Base-by-base conservation (phyloP, 805 yeast species). In the Starmerella bombicola region DNA sequence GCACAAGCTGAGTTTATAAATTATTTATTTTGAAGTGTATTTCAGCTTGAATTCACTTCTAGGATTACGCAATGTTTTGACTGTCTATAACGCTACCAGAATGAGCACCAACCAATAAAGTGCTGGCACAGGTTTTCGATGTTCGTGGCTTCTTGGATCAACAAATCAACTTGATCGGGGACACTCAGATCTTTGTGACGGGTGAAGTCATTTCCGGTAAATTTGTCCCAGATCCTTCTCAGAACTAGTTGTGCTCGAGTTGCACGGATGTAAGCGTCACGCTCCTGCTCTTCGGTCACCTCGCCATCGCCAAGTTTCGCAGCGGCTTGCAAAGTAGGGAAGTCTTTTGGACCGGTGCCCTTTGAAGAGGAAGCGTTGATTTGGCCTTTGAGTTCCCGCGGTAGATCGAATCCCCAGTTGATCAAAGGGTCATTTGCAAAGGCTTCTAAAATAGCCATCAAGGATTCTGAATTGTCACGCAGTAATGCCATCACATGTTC, bases 81-180 rank as follows among this genome's bases (percentile, higher is more conserved):
- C n/a, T n/a, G n/a, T n/a, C n/a, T n/a, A n/a, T n/a, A n/a, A n/a
- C n/a, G 21, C 36, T 55, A 88, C 97, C 98, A 91, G 73, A 88
- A 91, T 1, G 97, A 82, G 63, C 99, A 91, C 99, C 99, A 91
- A 16, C 99, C 99, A 47, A 91, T 80, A 57, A 82, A 91, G 61
- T 88, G 98, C 61, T 85, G 96, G 55, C 97, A 91, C 41, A 91
- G 64, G 54, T 91, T 91, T 57, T 91, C 97, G 23, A 88, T 93
- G 36, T 93, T 80, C 0, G 97, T 91, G 2, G 98, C 97, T 58
- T 91, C 95, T 54, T 82, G 93, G 38, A 91, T 91, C 57, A 91
- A 66, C 57, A 78, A 79, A 53, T 91, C 97, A 29, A 91, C 97
- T 60, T 91, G 99, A 3, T 80, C 74, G 1, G 93, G 79, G 29